Evolutionary conservation across 164 flowering plant genomes (phyloP), one percentile per base, ranked within the genome.

Genomic region (Tetracentron sinense): DNA sequence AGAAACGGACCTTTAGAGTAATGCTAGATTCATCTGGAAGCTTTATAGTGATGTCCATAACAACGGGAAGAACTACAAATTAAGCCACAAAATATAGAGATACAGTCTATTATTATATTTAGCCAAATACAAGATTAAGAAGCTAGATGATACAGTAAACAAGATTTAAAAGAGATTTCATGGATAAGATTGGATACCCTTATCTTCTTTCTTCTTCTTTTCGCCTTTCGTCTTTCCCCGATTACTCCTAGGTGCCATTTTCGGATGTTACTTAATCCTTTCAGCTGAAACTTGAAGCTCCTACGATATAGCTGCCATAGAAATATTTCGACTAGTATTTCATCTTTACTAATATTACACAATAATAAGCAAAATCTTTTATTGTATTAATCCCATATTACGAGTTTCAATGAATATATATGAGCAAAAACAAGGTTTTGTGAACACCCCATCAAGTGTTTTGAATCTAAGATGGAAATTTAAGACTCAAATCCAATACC

Each of bases 131-230:
- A 33, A 33, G 38, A 33, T 33, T 10, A 33, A 10, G 10, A 10
- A 49, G 29, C 15, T n/a, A n/a, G 22, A 1, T 42, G 26, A 14
- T 26, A 17, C 0, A 4, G 11, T 53, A 12, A 46, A n/a, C 31
- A 57, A 35, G 20, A 0, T 22, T 66, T 23, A 11, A 2, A 38
- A 38, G 44, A 16, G 44, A 47, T 21, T 59, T 11, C 3, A 8
- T 11, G 42, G 33, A 6, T n/a, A 31, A 27, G 17, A 52, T 42
- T n/a, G 29, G 7, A 11, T 81, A 91, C 97, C 89, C 77, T 91
- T 91, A 71, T 94, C 97, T 77, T 94, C 99, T 64, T 94, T 91
- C 92, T 89, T 92, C 94, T 89, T 94, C 95, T 88, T 90, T 66
- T 94, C 97, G 53, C 92, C 95, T 69, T 83, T 94, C 0, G 83